Percentiles rank a stretch among this genome's conserved stretches.
Evolutionary conservation across 495 filamentous ascomycete species (phyloP).

Genomic region (Glarea lozoyensis): DNA sequence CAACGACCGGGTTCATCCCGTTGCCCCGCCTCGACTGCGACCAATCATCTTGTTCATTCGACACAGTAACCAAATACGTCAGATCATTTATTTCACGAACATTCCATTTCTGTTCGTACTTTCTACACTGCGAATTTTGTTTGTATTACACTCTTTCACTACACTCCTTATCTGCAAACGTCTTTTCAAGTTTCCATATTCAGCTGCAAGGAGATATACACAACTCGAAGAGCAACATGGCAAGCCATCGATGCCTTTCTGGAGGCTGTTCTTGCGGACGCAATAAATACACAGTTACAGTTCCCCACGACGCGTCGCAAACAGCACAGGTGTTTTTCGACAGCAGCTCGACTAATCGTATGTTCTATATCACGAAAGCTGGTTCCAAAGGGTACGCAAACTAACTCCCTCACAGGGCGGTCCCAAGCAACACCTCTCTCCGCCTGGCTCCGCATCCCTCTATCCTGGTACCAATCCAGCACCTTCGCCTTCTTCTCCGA

Average conservation of each 20-base stretch:
- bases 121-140: background rate
- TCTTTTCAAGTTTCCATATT: background rate
- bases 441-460: slow-evolving; percentile 72
- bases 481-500: slow-evolving; percentile 68
- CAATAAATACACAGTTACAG: slow-evolving; percentile 66
- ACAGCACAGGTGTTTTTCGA: slow-evolving; percentile 64
- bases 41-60: too few relatives aligned
- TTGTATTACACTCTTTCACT: background rate
- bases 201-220: too few relatives aligned
- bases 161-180: background rate
- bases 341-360: slow-evolving; percentile 51
- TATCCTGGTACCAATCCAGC: slow-evolving; percentile 62
- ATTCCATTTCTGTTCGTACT: background rate
- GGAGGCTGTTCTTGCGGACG: slow-evolving; percentile 81
- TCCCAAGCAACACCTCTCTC: slow-evolving; percentile 61
- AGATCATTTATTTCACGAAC: background rate
- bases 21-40: too few relatives aligned
- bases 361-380: slow-evolving; percentile 4
- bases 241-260: slow-evolving; percentile 42
- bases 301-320: slow-evolving; percentile 47
- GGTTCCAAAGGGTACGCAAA: background rate
- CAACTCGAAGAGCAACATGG: slow-evolving; percentile 31
- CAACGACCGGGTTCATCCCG: too few relatives aligned
- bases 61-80: too few relatives aligned
- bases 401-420: slow-evolving; percentile 30